Percentiles rank a stretch among this genome's conserved stretches.
Evolutionary conservation across 129 eudicot genomes (phyloP).

Genomic region (Lactuca sativa): DNA sequence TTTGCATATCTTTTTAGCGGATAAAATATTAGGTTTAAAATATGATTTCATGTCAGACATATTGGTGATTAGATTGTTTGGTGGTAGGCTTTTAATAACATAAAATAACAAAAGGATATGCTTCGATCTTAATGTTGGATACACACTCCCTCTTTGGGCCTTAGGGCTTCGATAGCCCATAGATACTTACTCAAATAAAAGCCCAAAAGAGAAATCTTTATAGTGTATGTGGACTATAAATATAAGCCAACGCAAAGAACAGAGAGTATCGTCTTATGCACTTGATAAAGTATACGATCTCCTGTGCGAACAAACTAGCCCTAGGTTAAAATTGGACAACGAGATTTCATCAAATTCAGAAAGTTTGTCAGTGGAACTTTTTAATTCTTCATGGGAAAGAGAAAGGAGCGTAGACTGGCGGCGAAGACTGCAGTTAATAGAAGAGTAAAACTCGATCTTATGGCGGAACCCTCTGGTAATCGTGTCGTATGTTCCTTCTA

Average conservation of each 20-base stretch:
- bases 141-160: neutral
- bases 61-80: too few relatives aligned
- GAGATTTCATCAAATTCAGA: constrained; percentile 11
- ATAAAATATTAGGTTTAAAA: too few relatives aligned
- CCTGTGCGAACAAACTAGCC: constrained; percentile 12
- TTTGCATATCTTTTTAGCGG: too few relatives aligned
- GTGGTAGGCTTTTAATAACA: too few relatives aligned
- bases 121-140: too few relatives aligned
- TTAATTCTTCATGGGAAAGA: constrained; percentile 56
- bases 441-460: constrained; percentile 94
- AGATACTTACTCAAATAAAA: neutral
- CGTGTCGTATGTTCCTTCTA: neutral
- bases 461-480: constrained; percentile 94
- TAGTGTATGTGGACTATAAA: too few relatives aligned
- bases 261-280: neutral
- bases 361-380: neutral
- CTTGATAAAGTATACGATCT: neutral
- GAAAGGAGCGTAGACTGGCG: constrained; percentile 79
- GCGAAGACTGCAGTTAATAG: constrained; percentile 62
- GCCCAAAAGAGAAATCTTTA: neutral
- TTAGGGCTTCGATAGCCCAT: neutral
- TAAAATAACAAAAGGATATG: too few relatives aligned
- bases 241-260: neutral
- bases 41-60: too few relatives aligned
- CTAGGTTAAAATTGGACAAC: constrained; percentile 20